phyloP scores from a whole-genome alignment of 371 early-diverging fungal species.

The Catenaria anguillulae region DNA sequence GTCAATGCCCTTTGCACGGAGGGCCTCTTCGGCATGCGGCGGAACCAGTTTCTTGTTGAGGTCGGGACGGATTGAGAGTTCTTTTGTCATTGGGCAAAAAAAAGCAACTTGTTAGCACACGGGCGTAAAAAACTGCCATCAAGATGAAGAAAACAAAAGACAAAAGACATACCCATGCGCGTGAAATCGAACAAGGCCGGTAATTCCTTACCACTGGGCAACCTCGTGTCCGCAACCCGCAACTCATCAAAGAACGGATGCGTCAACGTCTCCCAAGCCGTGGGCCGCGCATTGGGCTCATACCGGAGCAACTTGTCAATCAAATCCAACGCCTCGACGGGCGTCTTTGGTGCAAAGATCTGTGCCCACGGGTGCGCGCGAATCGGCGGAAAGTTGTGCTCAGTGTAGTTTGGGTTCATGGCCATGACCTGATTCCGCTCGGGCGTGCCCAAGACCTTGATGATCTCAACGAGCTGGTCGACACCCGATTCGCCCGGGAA shows the following conservation, averaged over 20 bases:
- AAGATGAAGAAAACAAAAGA: not conserved
- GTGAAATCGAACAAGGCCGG: conserved; percentile 87
- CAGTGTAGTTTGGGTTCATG: conserved; percentile 94
- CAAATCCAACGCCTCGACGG: conserved; percentile 78
- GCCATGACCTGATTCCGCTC: conserved; percentile 83
- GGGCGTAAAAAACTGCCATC: not conserved
- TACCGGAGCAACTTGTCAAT: conserved; percentile 81
- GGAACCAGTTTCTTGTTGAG: conserved; percentile 54
- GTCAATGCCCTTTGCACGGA: conserved; percentile 44
- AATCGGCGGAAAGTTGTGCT: conserved; percentile 96
- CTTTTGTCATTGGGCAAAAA: conserved; percentile 17
- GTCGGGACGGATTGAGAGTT: conserved; percentile 64
- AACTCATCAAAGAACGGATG: conserved; percentile 96
- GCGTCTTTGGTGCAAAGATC: conserved; percentile 68
- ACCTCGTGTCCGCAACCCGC: conserved; percentile 60
- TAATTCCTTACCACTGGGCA: conserved; percentile 61
- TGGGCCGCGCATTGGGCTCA: conserved; percentile 77
- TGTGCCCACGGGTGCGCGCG: conserved; percentile 76
- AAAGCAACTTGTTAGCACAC: not conserved
- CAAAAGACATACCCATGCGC: conserved; percentile 40
- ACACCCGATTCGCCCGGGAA: conserved; percentile 98
- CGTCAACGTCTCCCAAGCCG: conserved; percentile 85
- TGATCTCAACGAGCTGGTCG: conserved; percentile 98
- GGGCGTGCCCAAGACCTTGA: conserved; percentile 98
- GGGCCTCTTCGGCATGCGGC: conserved; percentile 40